A percentile compares a stretch with the other conserved stretches of the same genome.
Evolutionary conservation across 2,329 filamentous ascomycete species (phyloP).

Genomic region (Fusarium sacchari): DNA sequence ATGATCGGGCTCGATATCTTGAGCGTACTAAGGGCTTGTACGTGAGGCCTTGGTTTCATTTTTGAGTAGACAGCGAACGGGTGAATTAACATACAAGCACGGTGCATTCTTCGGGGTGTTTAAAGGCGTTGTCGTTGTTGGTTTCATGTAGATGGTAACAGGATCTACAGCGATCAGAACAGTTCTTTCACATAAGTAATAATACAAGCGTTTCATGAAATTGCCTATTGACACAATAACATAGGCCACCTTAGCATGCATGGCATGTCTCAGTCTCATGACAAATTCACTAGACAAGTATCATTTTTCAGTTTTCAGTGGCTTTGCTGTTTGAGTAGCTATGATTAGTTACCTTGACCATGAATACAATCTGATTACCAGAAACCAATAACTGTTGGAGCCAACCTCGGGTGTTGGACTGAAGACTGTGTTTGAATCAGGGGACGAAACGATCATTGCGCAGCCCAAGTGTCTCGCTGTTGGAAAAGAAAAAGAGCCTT

Average conservation of each 20-base stretch:
- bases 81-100: constrained; percentile 1
- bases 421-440: background rate
- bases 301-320: background rate
- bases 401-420: background rate
- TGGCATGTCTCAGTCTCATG: background rate
- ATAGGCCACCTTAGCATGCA: background rate
- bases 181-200: background rate
- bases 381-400: background rate
- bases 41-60: background rate
- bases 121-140: constrained; percentile 15
- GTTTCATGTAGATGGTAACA: constrained; percentile 25
- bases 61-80: background rate
- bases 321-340: background rate
- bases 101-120: constrained; percentile 18
- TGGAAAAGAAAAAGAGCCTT: background rate
- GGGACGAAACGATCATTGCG: background rate
- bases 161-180: constrained; percentile 4
- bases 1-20: background rate
- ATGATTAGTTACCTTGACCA: background rate
- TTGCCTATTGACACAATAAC: background rate
- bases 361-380: background rate
- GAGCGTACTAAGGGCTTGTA: background rate
- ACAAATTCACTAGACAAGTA: background rate
- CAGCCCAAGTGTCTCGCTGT: background rate
- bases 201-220: constrained; percentile 7